These are phyloP conservation scores for Scleromitrula shiraiana DNA, from an alignment of 2,329 filamentous ascomycete genomes.

Conservation along the genomic window DNA sequence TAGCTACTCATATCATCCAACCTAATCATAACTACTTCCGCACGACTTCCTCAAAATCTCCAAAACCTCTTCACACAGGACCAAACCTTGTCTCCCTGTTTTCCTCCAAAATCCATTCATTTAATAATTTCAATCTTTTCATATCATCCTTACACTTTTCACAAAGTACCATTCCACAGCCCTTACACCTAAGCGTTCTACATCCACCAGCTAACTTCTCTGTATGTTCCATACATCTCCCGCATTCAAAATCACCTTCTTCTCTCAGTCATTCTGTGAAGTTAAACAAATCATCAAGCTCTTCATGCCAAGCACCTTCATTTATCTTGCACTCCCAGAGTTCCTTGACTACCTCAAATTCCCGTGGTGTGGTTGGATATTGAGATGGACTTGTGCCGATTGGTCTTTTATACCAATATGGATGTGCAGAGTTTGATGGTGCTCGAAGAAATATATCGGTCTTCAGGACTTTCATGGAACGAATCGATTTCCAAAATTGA, in stretches of 20 bases:
- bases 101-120: too few relatives aligned
- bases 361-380: not conserved
- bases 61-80: not conserved
- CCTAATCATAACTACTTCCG: not conserved
- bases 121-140: too few relatives aligned
- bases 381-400: not conserved
- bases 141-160: too few relatives aligned
- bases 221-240: not conserved
- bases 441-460: too few relatives aligned
- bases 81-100: too few relatives aligned
- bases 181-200: not conserved
- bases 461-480: too few relatives aligned
- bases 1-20: not conserved
- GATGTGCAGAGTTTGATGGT: too few relatives aligned
- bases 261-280: not conserved
- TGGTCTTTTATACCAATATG: not conserved
- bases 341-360: not conserved
- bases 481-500: too few relatives aligned
- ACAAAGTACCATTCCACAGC: slow-evolving; percentile 3
- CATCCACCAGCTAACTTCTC: not conserved
- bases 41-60: not conserved
- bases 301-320: not conserved
- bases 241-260: not conserved
- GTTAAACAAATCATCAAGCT: not conserved
- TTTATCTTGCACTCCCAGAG: not conserved